Evolutionary conservation across 495 filamentous ascomycete species (phyloP).

Genomic region (Hypomontagnella submonticulosa): DNA sequence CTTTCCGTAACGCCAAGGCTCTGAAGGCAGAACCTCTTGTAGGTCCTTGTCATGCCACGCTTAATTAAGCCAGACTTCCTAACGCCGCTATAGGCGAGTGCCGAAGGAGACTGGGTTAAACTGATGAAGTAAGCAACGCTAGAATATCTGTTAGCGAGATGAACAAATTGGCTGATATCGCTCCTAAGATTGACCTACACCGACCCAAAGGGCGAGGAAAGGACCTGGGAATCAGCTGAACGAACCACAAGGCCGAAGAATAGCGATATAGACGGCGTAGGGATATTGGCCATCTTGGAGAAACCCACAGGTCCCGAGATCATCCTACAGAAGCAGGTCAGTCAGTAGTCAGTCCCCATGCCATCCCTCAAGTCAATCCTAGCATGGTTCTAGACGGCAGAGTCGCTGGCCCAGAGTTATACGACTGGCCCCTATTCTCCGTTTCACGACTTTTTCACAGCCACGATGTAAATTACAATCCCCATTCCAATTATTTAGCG

Average conservation of each 20-base stretch:
- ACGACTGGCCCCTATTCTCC: background rate
- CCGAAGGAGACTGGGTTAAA: constrained; percentile 80
- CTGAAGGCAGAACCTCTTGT: constrained; percentile 57
- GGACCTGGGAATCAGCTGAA: constrained; percentile 87
- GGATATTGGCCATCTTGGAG: constrained; percentile 87
- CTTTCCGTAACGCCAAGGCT: constrained; percentile 56
- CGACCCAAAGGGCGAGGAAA: constrained; percentile 73
- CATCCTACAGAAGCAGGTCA: constrained; percentile 80
- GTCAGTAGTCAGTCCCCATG: constrained; percentile 11
- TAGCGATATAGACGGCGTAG: constrained; percentile 85
- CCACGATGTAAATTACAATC: too few relatives aligned
- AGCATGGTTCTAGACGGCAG: background rate
- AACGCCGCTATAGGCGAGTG: constrained; percentile 46
- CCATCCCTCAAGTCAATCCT: background rate
- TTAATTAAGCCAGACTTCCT: constrained; percentile 19
- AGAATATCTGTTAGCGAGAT: constrained; percentile 10
- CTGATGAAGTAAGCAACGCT: constrained; percentile 56
- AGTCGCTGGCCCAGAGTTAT: background rate
- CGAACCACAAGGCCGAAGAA: constrained; percentile 74
- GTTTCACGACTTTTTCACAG: too few relatives aligned
- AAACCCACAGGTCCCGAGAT: constrained; percentile 77
- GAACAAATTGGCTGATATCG: constrained; percentile 10
- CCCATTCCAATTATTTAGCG: background rate
- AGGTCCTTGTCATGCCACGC: constrained; percentile 25
- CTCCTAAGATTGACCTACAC: constrained; percentile 72